phyloP scores from a whole-genome alignment of 225 moss, liverwort and hornwort genomes.

The Antitrichia curtipendula region DNA sequence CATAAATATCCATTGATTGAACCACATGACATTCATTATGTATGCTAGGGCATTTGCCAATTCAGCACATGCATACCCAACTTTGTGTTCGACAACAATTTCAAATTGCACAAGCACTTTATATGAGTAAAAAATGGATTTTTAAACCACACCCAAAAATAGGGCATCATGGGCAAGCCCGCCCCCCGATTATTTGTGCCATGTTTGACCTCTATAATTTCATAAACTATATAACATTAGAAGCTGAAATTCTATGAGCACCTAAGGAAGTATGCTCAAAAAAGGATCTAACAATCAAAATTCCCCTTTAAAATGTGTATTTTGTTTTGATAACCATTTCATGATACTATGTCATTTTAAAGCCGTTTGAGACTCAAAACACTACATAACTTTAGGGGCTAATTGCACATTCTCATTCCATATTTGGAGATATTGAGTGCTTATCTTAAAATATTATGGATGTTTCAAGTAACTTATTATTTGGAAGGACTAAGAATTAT shows the following conservation, averaged over 20 bases:
- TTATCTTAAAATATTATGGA: neutral
- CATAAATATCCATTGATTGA: neutral
- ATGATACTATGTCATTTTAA: neutral
- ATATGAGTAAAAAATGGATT: neutral
- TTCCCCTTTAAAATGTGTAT: too few relatives aligned
- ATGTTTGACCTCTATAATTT: neutral
- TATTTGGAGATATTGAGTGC: neutral
- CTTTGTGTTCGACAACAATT: neutral
- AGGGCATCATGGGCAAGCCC: neutral
- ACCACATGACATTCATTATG: neutral
- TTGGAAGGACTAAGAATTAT: neutral
- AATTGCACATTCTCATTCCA: neutral
- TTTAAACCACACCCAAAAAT: neutral
- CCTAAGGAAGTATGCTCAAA: neutral
- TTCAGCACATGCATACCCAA: neutral
- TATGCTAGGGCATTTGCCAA: neutral
- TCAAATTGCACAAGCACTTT: neutral
- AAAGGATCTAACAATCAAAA: neutral
- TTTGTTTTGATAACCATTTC: neutral
- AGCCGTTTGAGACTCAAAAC: neutral
- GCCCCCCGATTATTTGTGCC: rapidly evolving
- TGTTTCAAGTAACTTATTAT: neutral
- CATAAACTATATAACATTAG: too few relatives aligned
- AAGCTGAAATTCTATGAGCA: neutral
- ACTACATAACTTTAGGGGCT: neutral